Conservation (phyloP, 257 asterid genomes). For the Osmanthus fragrans region DNA sequence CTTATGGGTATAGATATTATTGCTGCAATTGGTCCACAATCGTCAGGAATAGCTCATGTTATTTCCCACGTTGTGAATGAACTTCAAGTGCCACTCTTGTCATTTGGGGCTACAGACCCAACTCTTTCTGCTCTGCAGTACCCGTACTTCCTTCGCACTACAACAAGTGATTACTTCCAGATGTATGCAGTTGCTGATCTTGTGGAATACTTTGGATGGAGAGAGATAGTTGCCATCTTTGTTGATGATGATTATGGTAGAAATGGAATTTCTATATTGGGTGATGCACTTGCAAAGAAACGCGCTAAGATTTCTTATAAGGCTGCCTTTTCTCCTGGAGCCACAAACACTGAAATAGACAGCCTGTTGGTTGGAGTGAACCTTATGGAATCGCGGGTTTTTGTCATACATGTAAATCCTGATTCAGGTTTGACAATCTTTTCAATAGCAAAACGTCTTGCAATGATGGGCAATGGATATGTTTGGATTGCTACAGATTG, state of each 20-base stretch:
- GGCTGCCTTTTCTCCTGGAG: conserved; percentile 63
- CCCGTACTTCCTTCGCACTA: conserved; percentile 57
- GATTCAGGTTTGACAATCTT: conserved; percentile 61
- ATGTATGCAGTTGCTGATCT: conserved; percentile 71
- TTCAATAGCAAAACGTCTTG: conserved; percentile 50
- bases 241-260: conserved; percentile 78
- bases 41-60: conserved; percentile 71
- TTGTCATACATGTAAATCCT: conserved; percentile 70
- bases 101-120: conserved; percentile 74
- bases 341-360: conserved; percentile 40
- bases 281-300: conserved; percentile 59
- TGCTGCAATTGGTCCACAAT: conserved; percentile 72
- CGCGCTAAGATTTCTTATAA: conserved; percentile 65
- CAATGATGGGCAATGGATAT: conserved; percentile 59
- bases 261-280: conserved; percentile 59
- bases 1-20: conserved; percentile 49
- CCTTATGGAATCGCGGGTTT: conserved; percentile 65
- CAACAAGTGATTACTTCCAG: conserved; percentile 53
- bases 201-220: conserved; percentile 57
- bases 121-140: conserved; percentile 68
- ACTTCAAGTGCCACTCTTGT: conserved; percentile 67
- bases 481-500: conserved; percentile 83
- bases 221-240: conserved; percentile 59
- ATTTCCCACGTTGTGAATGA: conserved; percentile 59
- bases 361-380: conserved; percentile 46